Conservation (phyloP, 495 filamentous ascomycete genomes). For the Aspergillus leporis region DNA sequence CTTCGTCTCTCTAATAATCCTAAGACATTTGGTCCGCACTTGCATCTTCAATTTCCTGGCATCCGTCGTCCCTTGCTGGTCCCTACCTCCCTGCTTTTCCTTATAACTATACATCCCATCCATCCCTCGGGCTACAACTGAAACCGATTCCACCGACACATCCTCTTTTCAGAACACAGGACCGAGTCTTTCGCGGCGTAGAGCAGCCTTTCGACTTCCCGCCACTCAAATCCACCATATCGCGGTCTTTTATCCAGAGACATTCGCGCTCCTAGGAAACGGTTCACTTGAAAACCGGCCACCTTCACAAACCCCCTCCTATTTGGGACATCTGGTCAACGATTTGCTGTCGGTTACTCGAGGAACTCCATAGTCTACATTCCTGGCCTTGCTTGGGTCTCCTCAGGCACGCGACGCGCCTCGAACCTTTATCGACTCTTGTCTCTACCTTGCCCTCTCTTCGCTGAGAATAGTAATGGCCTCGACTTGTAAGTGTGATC, state of each 20-base stretch:
- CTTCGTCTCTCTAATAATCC: constrained; percentile 13
- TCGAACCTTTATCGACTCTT: constrained; percentile 23
- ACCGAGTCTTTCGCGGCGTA: constrained; percentile 24
- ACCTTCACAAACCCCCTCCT: background rate
- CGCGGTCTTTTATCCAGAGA: constrained; percentile 26
- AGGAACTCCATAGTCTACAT: constrained; percentile 44
- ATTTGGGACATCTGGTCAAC: background rate
- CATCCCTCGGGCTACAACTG: constrained; percentile 33
- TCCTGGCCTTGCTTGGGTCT: constrained; percentile 45
- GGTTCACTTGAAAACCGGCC: background rate
- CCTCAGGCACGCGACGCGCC: constrained; percentile 44
- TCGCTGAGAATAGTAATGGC: constrained; percentile 34
- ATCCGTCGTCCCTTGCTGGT: constrained; percentile 30
- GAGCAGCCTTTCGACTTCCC: constrained; percentile 20
- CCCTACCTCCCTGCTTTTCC: constrained; percentile 20
- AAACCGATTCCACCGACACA: constrained; percentile 28
- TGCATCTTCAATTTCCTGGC: constrained; percentile 17
- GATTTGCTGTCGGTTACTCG: constrained; percentile 30
- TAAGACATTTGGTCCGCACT: constrained; percentile 23
- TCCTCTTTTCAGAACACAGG: constrained; percentile 14
- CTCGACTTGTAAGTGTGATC: constrained; percentile 43
- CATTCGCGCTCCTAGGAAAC: constrained; percentile 27
- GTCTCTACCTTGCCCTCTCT: constrained; percentile 21
- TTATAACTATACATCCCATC: constrained; percentile 19
- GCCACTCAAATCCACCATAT: constrained; percentile 4